These are phyloP conservation scores for Erodium trifolium DNA, from an alignment of 441 rosid genomes.

Conservation along the genomic window DNA sequence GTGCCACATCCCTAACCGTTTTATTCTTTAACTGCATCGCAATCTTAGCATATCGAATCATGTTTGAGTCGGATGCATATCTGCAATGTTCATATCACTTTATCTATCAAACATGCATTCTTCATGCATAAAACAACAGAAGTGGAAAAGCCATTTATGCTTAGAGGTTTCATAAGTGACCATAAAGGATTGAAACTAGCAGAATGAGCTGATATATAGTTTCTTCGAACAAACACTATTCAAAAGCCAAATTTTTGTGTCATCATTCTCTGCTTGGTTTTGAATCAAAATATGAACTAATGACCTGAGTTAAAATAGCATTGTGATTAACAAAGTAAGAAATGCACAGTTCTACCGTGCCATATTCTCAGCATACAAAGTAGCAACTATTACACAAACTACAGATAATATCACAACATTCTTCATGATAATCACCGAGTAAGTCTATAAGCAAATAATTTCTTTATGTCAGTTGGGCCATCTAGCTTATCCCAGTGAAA, in stretches of 20 bases:
- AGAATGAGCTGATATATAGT: not conserved
- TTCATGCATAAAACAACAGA: conserved; percentile 1
- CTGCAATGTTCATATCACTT: conserved; percentile 27
- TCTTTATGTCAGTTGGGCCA: not conserved
- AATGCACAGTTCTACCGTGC: not conserved
- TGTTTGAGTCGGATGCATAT: conserved; percentile 38
- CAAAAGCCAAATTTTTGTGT: not conserved
- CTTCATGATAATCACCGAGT: not conserved
- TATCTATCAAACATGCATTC: not conserved
- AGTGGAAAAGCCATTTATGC: not conserved
- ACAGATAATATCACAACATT: not conserved
- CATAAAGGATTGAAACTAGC: not conserved
- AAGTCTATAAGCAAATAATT: not conserved
- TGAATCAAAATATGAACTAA: not conserved
- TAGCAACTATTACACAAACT: not conserved
- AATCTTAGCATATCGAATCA: conserved; percentile 67
- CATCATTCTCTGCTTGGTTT: not conserved
- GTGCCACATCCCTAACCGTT: conserved; percentile 67
- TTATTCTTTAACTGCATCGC: conserved; percentile 59
- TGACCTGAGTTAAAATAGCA: not conserved
- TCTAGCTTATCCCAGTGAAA: not conserved
- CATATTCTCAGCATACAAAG: not conserved
- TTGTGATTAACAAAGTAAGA: no score
- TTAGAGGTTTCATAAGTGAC: not conserved
- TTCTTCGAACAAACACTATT: not conserved